Evolutionary conservation across 140 eudicot genomes (phyloP), one percentile per base, ranked within the genome.

Genomic region (Bidens hawaiensis): DNA sequence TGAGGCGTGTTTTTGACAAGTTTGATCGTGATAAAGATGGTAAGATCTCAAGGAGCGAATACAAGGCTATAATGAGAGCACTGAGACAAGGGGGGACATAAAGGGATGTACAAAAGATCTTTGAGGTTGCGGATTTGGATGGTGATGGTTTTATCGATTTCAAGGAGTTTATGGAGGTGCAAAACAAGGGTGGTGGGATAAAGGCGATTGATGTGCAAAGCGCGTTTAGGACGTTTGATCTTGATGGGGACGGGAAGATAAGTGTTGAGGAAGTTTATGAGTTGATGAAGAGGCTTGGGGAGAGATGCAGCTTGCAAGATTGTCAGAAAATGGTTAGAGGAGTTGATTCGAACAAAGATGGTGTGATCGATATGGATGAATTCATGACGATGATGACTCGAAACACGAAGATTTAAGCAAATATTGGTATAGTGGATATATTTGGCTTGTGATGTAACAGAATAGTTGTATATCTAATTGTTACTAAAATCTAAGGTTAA

Each of bases 321-420:
- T 86, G 97, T 59, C 67, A 78, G 55, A 79, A 66, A 51, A 90
- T 90, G 97, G 95, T 86, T 53, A 68, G 76, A 38, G 95, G 82
- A 19, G 88, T 87, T 52, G 97, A 90, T 75, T 52, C 79, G 3
- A 84, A 86, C 34, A 75, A 81, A 7, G 97, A 90, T 74, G 97
- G 97, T 24, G 88, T 79, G 34, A 77, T 86, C 14, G 95, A 87
- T 46, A 77, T 83, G 68, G 94, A 86, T 59, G 97, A 90, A 69
- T 90, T 90, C 54, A 49, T 79, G 72, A 78, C 86, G 4, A 86
- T 90, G 97, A 90, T 90, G 97, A 87, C 94, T 54, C 83, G 82
- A 15, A 65, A 76, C 42, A 67, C 68, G 74, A 70, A 33, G 71
- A 74, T 26, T 3, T 72, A 3, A n/a, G n/a, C n/a, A n/a, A 64